phyloP scores from a whole-genome alignment of 2,329 filamentous ascomycete species.

The Ascochyta fabae region DNA sequence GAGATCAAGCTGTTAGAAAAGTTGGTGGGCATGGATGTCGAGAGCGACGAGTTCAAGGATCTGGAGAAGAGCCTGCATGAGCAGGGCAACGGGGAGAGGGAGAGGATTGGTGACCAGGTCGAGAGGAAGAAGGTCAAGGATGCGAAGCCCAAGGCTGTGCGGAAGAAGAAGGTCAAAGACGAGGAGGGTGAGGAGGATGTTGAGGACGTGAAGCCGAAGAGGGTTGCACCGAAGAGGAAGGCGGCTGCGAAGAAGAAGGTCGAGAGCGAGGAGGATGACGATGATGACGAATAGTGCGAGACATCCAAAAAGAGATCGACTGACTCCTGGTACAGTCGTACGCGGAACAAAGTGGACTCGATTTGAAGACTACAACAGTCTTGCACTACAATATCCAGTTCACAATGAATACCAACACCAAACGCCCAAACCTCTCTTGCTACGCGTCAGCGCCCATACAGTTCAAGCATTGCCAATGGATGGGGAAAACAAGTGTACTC shows the following conservation, averaged over 20 bases:
- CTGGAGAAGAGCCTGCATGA: conserved; percentile 71
- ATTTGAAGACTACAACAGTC: not conserved
- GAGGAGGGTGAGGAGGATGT: conserved; percentile 18
- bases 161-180: conserved; percentile 44
- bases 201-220: conserved; percentile 2
- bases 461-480: too few relatives aligned
- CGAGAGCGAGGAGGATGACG: conserved; percentile 32
- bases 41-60: conserved; percentile 72
- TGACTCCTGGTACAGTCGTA: not conserved
- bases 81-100: conserved; percentile 73
- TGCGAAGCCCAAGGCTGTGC: conserved; percentile 48
- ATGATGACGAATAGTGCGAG: conserved; percentile 21
- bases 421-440: not conserved
- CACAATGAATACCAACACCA: not conserved
- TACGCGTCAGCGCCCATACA: not conserved
- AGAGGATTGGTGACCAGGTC: conserved; percentile 78
- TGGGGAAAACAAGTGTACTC: too few relatives aligned
- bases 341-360: not conserved
- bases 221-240: conserved; percentile 18
- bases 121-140: conserved; percentile 62
- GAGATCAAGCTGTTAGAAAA: conserved; percentile 95
- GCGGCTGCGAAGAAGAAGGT: conserved; percentile 22
- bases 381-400: not conserved
- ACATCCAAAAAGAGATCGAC: not conserved
- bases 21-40: conserved; percentile 81